These are phyloP conservation scores for Sporothrix protearum DNA, from an alignment of 2,329 filamentous ascomycete species.

Conservation along the genomic window DNA sequence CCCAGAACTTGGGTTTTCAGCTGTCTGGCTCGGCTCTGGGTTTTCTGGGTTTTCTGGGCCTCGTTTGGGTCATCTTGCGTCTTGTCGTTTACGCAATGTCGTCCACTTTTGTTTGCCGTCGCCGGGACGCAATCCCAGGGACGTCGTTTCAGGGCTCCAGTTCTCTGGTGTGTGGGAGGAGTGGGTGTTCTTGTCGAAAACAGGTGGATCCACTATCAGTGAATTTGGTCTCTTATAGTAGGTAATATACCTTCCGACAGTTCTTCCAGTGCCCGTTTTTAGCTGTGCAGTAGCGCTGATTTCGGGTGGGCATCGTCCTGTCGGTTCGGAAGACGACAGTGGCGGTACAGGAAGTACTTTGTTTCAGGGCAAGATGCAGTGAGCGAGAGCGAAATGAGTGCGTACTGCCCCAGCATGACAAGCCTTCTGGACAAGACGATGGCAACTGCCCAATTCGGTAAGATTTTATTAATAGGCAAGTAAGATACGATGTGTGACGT, in stretches of 20 bases:
- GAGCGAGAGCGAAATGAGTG: background rate
- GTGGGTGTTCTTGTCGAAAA: too few species aligned
- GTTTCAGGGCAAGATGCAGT: too few species aligned
- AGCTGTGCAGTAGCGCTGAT: slow-evolving; percentile 8
- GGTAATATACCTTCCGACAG: too few species aligned
- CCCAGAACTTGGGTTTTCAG: background rate
- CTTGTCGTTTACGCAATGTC: background rate
- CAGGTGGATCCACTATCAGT: too few species aligned
- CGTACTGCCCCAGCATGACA: background rate
- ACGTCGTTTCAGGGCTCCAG: too few species aligned
- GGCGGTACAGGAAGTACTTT: too few species aligned
- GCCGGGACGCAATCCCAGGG: background rate
- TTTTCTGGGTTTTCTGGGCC: too few species aligned
- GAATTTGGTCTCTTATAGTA: too few species aligned
- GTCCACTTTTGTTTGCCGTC: too few species aligned
- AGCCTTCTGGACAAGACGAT: background rate
- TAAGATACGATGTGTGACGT: too few species aligned
- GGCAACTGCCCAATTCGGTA: background rate
- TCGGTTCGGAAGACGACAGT: background rate
- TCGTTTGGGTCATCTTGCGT: background rate
- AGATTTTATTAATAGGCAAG: too few species aligned
- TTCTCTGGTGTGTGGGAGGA: background rate
- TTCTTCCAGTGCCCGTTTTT: slow-evolving; percentile 4
- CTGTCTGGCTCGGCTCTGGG: background rate
- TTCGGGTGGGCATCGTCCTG: background rate